Percentiles rank a stretch among this genome's conserved stretches.
These are phyloP conservation scores for Carex arenaria DNA, from an alignment of 202 grass and related monocot genomes.

Conservation along the genomic window DNA sequence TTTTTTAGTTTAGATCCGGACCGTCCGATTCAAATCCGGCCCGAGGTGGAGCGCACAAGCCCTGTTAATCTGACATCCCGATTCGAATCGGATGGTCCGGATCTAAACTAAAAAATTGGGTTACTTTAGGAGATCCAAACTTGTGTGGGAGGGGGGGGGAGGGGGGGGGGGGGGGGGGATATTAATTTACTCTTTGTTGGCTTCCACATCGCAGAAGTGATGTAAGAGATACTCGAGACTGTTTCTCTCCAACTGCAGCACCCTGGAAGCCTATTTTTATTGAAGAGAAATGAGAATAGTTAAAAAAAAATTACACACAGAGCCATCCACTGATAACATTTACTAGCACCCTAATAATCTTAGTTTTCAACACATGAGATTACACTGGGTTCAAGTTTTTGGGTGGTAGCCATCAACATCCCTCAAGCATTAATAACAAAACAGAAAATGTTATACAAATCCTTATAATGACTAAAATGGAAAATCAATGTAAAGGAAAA, in stretches of 20 bases:
- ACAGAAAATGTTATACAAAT: slow-evolving; percentile 10
- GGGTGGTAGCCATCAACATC: background rate
- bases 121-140: too few species aligned
- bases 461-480: slow-evolving; percentile 3
- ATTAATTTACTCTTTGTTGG: slow-evolving; percentile 71
- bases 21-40: too few species aligned
- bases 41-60: too few species aligned
- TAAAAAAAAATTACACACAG: background rate
- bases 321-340: background rate
- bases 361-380: background rate
- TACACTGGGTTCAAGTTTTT: background rate
- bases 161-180: background rate
- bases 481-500: slow-evolving; percentile 22
- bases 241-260: slow-evolving; percentile 90
- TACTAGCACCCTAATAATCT: background rate
- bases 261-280: slow-evolving; percentile 67
- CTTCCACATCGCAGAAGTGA: slow-evolving; percentile 79
- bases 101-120: too few species aligned
- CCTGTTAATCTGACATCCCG: too few species aligned
- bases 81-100: too few species aligned
- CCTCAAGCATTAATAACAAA: background rate
- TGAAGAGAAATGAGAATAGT: slow-evolving; percentile 28
- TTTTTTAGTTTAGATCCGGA: too few species aligned
- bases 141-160: too few species aligned
- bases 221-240: slow-evolving; percentile 78